Evolutionary conservation across 495 filamentous ascomycete genomes (phyloP).

Genomic region (Penicillium simplicissimum): DNA sequence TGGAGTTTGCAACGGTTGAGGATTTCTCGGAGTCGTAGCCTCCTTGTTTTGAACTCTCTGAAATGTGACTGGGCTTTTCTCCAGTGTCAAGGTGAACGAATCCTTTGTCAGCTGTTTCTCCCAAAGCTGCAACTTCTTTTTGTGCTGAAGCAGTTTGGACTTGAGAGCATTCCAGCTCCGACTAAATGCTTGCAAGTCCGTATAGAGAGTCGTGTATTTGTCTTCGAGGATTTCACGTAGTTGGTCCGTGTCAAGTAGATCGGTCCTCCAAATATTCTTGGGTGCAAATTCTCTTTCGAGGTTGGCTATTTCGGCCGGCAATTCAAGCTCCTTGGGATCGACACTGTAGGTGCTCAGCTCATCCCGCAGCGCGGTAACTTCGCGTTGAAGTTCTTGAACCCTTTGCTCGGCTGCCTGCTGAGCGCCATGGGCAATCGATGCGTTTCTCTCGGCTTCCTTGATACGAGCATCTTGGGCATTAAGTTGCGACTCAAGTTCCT

Average conservation of each 20-base stretch:
- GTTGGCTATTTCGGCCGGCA: conserved; percentile 2
- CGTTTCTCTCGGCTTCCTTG: conserved; percentile 25
- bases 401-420: conserved; percentile 21
- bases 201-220: conserved; percentile 41
- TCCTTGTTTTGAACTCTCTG: conserved; percentile 21
- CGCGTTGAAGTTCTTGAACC: conserved; percentile 28
- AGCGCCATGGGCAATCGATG: conserved; percentile 24
- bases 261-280: conserved; percentile 18
- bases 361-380: conserved; percentile 25
- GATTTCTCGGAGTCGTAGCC: conserved; percentile 1
- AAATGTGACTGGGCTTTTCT: conserved; percentile 30
- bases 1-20: not conserved
- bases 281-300: conserved; percentile 37
- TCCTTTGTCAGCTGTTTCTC: conserved; percentile 32
- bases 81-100: conserved; percentile 32
- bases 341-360: conserved; percentile 25
- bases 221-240: conserved; percentile 17
- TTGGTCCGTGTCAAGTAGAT: conserved; percentile 11
- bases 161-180: conserved; percentile 32
- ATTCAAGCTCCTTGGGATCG: conserved; percentile 14
- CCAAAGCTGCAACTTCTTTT: conserved; percentile 39
- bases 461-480: conserved; percentile 23
- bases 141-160: conserved; percentile 36
- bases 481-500: conserved; percentile 29
- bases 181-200: conserved; percentile 27